These are phyloP conservation scores for Massarina eburnea DNA, from an alignment of 2,329 filamentous ascomycete species.

Conservation along the genomic window DNA sequence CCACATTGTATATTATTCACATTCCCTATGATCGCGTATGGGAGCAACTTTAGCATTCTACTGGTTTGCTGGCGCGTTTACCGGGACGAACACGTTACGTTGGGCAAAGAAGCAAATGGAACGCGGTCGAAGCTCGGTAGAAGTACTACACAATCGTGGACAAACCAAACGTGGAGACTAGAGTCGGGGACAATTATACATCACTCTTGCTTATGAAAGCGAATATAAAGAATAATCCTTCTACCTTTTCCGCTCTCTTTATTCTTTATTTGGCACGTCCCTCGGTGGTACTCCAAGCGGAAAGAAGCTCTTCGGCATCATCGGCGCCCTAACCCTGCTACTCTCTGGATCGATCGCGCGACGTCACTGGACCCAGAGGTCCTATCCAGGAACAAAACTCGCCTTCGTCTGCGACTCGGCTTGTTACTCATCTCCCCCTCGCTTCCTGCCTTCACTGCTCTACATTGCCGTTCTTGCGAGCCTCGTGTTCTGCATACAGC, in stretches of 20 bases:
- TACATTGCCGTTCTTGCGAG: background rate
- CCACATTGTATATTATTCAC: slow-evolving; percentile 19
- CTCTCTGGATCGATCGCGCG: slow-evolving; percentile 17
- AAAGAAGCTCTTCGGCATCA: background rate
- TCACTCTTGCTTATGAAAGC: slow-evolving; percentile 10
- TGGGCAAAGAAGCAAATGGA: slow-evolving; percentile 27
- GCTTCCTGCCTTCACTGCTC: slow-evolving; percentile 1
- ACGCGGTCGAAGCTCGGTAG: slow-evolving; percentile 17
- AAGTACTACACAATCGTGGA: slow-evolving; percentile 6
- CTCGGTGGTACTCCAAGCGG: too few species aligned
- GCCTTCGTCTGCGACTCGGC: slow-evolving; percentile 16
- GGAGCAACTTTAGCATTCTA: background rate
- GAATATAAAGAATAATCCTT: slow-evolving; percentile 3
- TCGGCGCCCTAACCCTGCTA: slow-evolving; percentile 24
- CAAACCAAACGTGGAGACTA: slow-evolving; percentile 21
- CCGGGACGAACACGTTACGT: background rate
- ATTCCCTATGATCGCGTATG: background rate
- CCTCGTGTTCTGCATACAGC: slow-evolving; percentile 10
- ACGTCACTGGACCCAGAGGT: slow-evolving; percentile 29
- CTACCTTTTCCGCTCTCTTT: background rate
- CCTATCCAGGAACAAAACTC: slow-evolving; percentile 17
- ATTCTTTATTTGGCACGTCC: background rate
- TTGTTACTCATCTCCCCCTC: slow-evolving; percentile 5
- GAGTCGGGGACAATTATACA: slow-evolving; percentile 23
- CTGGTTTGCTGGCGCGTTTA: slow-evolving; percentile 3